Conservation (phyloP, 1,284 basidiomycete species). For the Ustilago vetiveriae region DNA sequence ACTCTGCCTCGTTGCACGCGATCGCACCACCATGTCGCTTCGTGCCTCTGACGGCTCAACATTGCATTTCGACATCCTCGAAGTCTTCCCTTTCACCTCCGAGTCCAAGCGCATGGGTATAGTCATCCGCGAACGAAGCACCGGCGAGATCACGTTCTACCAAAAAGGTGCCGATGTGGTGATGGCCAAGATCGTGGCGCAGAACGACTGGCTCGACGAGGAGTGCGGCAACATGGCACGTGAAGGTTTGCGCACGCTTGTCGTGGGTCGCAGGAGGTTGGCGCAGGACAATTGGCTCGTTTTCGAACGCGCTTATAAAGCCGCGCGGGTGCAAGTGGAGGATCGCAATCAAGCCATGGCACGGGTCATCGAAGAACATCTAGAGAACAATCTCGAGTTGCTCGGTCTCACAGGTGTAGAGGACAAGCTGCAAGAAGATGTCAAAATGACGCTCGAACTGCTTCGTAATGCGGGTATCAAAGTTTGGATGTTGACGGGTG, state of each 20-base stretch:
- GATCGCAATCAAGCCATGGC: conserved; percentile 81
- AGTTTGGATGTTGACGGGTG: conserved; percentile 99
- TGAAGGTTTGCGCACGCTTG: conserved; percentile 92
- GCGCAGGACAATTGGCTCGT: conserved; percentile 76
- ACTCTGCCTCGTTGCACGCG: conserved; percentile 83
- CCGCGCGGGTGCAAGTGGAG: conserved; percentile 77
- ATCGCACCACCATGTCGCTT: conserved; percentile 80
- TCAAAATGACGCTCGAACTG: conserved; percentile 90
- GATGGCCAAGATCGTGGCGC: conserved; percentile 91
- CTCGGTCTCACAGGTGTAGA: conserved; percentile 96
- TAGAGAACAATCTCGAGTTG: conserved; percentile 90
- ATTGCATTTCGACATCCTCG: conserved; percentile 83
- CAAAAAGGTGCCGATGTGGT: conserved; percentile 98
- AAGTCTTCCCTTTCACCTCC: conserved; percentile 95
- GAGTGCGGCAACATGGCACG: conserved; percentile 98
- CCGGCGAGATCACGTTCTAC: conserved; percentile 84
- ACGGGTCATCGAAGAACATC: conserved; percentile 76
- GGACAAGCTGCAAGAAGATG: conserved; percentile 97
- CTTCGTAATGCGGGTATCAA: conserved; percentile 95
- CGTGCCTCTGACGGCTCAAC: conserved; percentile 46
- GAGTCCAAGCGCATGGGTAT: conserved; percentile 99
- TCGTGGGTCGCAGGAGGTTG: conserved; percentile 84
- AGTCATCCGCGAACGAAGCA: conserved; percentile 80
- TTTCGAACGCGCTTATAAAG: conserved; percentile 80
- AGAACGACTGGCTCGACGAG: conserved; percentile 99